Base-by-base conservation (phyloP, 768 basidiomycete genomes). In the Rhizopogon sp. region DNA sequence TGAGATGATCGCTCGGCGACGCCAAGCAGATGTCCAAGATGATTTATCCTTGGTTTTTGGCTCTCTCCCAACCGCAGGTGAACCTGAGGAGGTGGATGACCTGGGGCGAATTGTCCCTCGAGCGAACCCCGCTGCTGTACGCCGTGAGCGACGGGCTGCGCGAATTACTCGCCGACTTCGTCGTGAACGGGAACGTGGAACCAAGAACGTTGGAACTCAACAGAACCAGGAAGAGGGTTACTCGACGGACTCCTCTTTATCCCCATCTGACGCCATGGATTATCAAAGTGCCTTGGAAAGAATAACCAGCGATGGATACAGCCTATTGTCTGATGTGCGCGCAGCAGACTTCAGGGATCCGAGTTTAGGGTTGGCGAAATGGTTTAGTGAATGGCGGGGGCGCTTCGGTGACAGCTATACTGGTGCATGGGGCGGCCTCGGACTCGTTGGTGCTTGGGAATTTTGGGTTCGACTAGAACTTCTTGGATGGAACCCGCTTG, bases 381-480 rank as follows among this genome's bases (percentile, higher is more conserved):
- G 81, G 71, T 87, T 87, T 53, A 78, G 76, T 1, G 77, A 75
- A 56, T 98, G 95, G 95, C 76, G 93, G 52, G 76, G 80, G 57
- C 78, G 76, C 58, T 93, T 87, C 60, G 76, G 75, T 5, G 94
- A 98, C 58, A 92, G 81, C 56, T 98, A 96, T 71, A 73, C 79
- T 2, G 85, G 88, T 39, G 95, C 95, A 4, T 98, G 90, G 77
- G 94, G 94, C 45, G 90, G 93, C 4, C 74, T 95, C 52, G 92
- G 87, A 0, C 78, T 93, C 42, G 84, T 95, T 1, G 85, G 85
- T 49, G 90, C 90, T 46, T 96, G 93, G 93, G 93, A 94, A 69
- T 96, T 94, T 67, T 95, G 92, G 91, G 83, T 83, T n/a, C 76
- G 93, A 53, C 73, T 93, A 55, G 94, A 98, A 72, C 78, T 86